Conservation (phyloP, 768 basidiomycete species). For the Russula earlei region DNA sequence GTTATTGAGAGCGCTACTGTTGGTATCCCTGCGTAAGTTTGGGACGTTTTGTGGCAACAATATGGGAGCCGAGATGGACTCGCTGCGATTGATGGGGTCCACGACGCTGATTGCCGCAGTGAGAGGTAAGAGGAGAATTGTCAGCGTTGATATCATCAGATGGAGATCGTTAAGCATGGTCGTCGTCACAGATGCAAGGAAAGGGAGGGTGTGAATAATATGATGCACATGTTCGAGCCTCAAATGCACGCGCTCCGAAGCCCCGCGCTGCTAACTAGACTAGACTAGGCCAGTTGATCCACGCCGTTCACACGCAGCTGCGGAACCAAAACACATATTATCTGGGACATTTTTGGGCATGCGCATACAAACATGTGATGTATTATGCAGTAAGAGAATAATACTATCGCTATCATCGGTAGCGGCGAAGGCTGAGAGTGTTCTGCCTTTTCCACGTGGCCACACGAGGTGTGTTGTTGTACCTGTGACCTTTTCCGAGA, state of each 20-base stretch:
- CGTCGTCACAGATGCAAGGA: neutral
- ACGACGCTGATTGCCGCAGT: neutral
- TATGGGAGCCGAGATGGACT: neutral
- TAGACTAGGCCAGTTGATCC: too few species aligned
- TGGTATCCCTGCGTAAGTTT: constrained; percentile 8
- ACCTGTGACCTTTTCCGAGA: constrained; percentile 86
- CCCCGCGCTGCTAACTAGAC: too few species aligned
- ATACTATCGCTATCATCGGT: constrained; percentile 46
- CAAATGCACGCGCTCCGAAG: neutral
- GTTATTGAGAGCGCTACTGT: neutral
- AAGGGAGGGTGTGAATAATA: neutral
- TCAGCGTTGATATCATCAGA: constrained; percentile 17
- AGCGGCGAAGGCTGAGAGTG: constrained; percentile 85
- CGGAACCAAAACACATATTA: constrained; percentile 7
- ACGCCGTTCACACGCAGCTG: neutral
- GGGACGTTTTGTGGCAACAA: neutral
- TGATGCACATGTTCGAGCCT: neutral
- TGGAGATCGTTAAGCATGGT: constrained; percentile 20
- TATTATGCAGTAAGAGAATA: neutral
- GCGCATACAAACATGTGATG: constrained; percentile 18
- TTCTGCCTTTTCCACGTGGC: constrained; percentile 98
- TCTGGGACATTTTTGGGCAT: constrained; percentile 17
- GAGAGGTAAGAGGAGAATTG: neutral
- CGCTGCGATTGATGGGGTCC: neutral
- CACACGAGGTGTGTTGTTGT: constrained; percentile 88